Conservation (phyloP, 2,329 filamentous ascomycete genomes). For the Stachybotrys chartarum region DNA sequence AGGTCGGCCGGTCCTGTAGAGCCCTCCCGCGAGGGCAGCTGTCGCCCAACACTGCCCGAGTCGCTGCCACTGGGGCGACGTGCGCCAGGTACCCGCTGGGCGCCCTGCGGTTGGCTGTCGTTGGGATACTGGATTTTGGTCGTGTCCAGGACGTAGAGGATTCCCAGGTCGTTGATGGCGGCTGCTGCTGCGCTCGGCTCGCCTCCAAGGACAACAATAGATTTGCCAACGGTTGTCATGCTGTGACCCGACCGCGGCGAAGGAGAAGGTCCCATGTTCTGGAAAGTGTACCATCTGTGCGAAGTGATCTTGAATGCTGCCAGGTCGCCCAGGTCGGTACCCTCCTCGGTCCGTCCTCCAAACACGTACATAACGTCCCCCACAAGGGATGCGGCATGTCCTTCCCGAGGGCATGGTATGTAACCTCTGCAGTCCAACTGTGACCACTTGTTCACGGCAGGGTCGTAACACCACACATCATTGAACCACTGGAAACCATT, state of each 20-base stretch:
- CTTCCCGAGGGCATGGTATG: conserved; percentile 88
- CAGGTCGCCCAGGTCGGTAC: conserved; percentile 83
- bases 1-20: conserved; percentile 43
- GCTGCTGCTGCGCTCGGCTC: conserved; percentile 85
- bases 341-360: conserved; percentile 90
- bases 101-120: conserved; percentile 42
- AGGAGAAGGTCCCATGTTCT: conserved; percentile 97
- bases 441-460: conserved; percentile 72
- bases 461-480: conserved; percentile 96
- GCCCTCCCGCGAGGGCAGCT: conserved; percentile 39
- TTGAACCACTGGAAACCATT: conserved; percentile 98
- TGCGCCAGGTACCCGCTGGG: conserved; percentile 27
- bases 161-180: conserved; percentile 74
- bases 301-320: conserved; percentile 72
- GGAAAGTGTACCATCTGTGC: conserved; percentile 96
- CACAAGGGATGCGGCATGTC: conserved; percentile 86
- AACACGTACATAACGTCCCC: conserved; percentile 99
- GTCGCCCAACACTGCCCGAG: conserved; percentile 21
- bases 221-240: conserved; percentile 92
- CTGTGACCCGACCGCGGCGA: conserved; percentile 92
- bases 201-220: conserved; percentile 85
- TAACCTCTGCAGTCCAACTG: conserved; percentile 96
- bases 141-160: conserved; percentile 90
- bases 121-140: conserved; percentile 94
- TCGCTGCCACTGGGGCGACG: conserved; percentile 37